Evolutionary conservation across 257 asterid species (phyloP).

Genomic region (Plectranthus barbatus): DNA sequence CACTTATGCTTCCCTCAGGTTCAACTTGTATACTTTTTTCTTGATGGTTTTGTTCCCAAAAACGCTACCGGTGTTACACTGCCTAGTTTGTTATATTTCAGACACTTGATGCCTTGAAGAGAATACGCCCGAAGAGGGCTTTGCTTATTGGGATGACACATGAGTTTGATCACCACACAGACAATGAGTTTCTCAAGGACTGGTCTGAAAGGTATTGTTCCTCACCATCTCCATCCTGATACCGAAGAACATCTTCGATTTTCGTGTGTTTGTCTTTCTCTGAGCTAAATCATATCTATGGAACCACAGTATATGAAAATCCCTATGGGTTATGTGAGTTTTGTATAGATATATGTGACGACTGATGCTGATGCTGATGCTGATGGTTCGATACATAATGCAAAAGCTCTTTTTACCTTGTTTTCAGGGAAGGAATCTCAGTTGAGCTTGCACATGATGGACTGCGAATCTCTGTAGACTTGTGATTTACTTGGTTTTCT

Average conservation of each 20-base stretch:
- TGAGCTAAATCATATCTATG: no score
- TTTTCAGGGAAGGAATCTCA: slow-evolving; percentile 81
- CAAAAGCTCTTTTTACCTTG: slow-evolving; percentile 6
- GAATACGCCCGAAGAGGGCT: slow-evolving; percentile 78
- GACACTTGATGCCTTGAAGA: slow-evolving; percentile 86
- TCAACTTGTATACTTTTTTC: slow-evolving; percentile 15
- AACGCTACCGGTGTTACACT: slow-evolving; percentile 10
- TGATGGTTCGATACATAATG: no score
- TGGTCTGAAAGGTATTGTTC: slow-evolving; percentile 81
- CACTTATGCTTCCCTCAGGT: slow-evolving; percentile 98
- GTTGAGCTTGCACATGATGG: slow-evolving; percentile 92
- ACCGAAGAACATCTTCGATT: no score
- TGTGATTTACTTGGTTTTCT: no score
- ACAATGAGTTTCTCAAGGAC: slow-evolving; percentile 74
- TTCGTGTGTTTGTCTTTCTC: no score
- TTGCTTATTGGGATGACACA: slow-evolving; percentile 95
- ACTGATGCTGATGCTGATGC: no score
- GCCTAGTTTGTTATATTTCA: slow-evolving; percentile 24
- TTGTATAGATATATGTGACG: no score
- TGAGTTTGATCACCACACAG: slow-evolving; percentile 85
- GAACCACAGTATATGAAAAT: no score
- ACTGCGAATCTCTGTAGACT: slow-evolving; percentile 52
- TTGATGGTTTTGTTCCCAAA: slow-evolving; percentile 6
- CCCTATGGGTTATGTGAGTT: no score
- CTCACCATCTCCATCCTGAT: no score